A percentile compares a stretch with the other conserved stretches of the same genome.
Conservation (phyloP, 768 basidiomycete genomes). For the Lactarius psammicola region DNA sequence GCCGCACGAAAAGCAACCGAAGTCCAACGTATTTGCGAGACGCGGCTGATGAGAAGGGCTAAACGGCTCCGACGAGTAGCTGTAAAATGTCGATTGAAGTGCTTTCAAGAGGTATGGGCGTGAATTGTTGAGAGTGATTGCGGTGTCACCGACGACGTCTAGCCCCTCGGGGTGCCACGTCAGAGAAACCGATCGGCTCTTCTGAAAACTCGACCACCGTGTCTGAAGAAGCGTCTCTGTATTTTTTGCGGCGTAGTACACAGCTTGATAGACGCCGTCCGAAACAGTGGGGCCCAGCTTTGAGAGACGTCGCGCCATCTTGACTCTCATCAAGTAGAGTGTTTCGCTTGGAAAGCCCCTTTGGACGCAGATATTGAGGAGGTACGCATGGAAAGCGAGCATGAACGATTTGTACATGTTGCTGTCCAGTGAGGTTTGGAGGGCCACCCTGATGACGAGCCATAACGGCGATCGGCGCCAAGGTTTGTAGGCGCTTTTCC, state of each 20-base stretch:
- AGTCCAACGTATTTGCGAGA: neutral
- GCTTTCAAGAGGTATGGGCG: neutral
- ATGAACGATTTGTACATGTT: neutral
- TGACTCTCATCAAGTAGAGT: neutral
- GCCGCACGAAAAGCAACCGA: neutral
- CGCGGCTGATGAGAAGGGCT: neutral
- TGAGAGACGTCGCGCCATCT: neutral
- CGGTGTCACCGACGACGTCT: neutral
- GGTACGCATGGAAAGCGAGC: neutral
- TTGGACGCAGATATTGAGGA: neutral
- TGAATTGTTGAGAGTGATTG: neutral
- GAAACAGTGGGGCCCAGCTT: neutral
- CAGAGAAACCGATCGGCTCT: neutral
- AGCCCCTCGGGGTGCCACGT: neutral
- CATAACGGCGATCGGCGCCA: neutral
- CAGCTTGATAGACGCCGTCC: neutral
- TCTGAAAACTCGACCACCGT: neutral
- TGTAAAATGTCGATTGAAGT: neutral
- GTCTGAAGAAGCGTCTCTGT: neutral
- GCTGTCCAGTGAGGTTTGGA: constrained; percentile 33
- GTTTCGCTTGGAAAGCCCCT: neutral
- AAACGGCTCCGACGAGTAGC: neutral
- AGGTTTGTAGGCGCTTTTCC: constrained; percentile 31
- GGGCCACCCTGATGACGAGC: constrained; percentile 36
- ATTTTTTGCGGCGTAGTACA: neutral